Evolutionary conservation across 805 yeast species (phyloP).

Genomic region (Lipomyces kockii): DNA sequence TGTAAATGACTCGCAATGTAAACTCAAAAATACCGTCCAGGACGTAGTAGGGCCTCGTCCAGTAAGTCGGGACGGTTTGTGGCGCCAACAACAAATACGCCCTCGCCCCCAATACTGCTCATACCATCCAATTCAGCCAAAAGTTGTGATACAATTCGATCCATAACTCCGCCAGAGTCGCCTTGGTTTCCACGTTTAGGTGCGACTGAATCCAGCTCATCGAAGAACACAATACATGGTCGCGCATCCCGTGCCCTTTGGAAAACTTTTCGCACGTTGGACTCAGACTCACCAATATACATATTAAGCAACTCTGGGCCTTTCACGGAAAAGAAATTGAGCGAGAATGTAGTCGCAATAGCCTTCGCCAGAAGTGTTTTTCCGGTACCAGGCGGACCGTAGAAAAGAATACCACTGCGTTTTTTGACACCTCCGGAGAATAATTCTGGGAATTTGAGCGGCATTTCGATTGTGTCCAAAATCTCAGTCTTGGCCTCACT

Average conservation of each 20-base stretch:
- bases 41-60: conserved; percentile 87
- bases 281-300: conserved; percentile 99
- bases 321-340: conserved; percentile 93
- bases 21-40: conserved; percentile 34
- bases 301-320: conserved; percentile 96
- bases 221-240: conserved; percentile 97
- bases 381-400: conserved; percentile 99
- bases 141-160: conserved; percentile 92
- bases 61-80: conserved; percentile 94
- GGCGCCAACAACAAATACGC: conserved; percentile 98
- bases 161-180: conserved; percentile 99
- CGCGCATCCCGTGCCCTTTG: conserved; percentile 94
- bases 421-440: conserved; percentile 89
- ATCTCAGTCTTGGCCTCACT: conserved; percentile 90
- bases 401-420: conserved; percentile 92
- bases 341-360: conserved; percentile 91
- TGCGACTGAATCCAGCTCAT: conserved; percentile 96
- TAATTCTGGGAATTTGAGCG: conserved; percentile 87
- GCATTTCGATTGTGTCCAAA: conserved; percentile 94
- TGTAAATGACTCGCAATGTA: not conserved
- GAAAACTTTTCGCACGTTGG: conserved; percentile 92
- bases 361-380: conserved; percentile 95
- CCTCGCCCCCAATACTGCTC: conserved; percentile 78
- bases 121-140: conserved; percentile 96
- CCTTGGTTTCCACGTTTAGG: conserved; percentile 99